These are phyloP conservation scores for Ophiostoma quercus DNA, from an alignment of 2,329 filamentous ascomycete genomes.

Conservation along the genomic window DNA sequence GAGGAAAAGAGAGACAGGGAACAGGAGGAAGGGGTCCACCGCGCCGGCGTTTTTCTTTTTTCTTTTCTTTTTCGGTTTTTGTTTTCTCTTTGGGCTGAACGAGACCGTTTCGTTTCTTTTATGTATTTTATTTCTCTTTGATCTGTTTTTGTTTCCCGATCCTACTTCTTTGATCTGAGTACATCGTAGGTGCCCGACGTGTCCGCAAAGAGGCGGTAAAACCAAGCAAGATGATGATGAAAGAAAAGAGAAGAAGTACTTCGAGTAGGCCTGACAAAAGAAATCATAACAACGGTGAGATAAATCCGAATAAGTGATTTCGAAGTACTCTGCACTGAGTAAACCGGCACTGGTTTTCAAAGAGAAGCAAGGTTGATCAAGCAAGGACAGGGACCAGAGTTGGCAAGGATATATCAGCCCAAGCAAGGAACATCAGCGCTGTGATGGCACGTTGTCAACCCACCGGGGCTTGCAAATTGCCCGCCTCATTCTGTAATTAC, in stretches of 20 bases:
- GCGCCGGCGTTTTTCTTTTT: background rate
- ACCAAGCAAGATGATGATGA: background rate
- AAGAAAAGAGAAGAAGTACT: background rate
- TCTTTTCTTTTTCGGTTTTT: background rate
- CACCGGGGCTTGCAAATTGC: background rate
- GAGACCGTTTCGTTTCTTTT: background rate
- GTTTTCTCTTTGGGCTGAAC: background rate
- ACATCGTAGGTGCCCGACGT: background rate
- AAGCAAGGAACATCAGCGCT: background rate
- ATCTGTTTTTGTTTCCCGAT: background rate
- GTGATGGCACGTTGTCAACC: background rate
- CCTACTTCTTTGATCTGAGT: background rate
- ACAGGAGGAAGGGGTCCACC: background rate
- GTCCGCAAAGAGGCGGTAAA: background rate
- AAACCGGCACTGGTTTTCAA: background rate
- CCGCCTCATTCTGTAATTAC: background rate
- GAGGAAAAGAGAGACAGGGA: constrained; percentile 6
- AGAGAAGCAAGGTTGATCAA: background rate
- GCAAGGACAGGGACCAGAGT: background rate
- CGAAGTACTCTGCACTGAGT: background rate
- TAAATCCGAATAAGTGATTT: background rate
- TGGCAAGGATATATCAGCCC: background rate
- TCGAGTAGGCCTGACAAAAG: background rate
- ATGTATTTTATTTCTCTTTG: background rate
- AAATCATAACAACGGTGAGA: constrained; percentile 2